A percentile compares a stretch with the other conserved stretches of the same genome.
Evolutionary conservation across 1,139 yeast genomes (phyloP).

Genomic region (Lizanozyma gosingica): DNA sequence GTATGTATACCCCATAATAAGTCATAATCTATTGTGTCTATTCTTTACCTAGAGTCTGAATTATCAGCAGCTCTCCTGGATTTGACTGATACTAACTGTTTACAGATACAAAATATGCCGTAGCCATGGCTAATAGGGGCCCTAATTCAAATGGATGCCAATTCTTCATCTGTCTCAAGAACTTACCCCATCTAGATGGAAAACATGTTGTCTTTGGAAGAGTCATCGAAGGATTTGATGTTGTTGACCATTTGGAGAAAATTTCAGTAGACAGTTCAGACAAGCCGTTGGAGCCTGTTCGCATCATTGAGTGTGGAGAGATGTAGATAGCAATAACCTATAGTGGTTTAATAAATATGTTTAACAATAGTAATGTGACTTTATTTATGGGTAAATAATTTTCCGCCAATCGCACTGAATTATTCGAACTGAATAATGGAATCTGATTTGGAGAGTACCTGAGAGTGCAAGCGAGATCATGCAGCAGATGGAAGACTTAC

Average conservation of each 20-base stretch:
- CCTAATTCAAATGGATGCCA: constrained; percentile 33
- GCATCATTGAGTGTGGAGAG: constrained; percentile 24
- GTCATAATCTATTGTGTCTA: too few species aligned
- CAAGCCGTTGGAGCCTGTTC: constrained; percentile 16
- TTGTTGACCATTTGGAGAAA: constrained; percentile 8
- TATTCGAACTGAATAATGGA: too few species aligned
- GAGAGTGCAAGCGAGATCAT: too few species aligned
- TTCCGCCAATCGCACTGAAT: too few species aligned
- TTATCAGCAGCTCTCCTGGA: neutral
- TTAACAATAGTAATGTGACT: too few species aligned
- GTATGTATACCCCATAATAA: too few species aligned
- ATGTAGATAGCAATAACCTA: too few species aligned
- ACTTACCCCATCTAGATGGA: constrained; percentile 20
- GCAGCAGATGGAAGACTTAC: too few species aligned
- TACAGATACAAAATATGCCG: constrained; percentile 14
- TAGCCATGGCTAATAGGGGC: constrained; percentile 38
- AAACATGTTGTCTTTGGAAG: constrained; percentile 31
- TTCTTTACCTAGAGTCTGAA: constrained; percentile 1
- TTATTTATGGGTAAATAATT: too few species aligned
- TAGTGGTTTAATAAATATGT: too few species aligned
- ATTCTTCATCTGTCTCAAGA: constrained; percentile 23
- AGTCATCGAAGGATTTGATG: constrained; percentile 17
- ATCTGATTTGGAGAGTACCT: too few species aligned
- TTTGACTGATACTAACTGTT: constrained; percentile 3
- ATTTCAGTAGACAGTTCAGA: constrained; percentile 15